Evolutionary conservation across 169 alveolate genomes (phyloP), one percentile per base, ranked within the genome.

Genomic region (Plasmodium billcollinsi): DNA sequence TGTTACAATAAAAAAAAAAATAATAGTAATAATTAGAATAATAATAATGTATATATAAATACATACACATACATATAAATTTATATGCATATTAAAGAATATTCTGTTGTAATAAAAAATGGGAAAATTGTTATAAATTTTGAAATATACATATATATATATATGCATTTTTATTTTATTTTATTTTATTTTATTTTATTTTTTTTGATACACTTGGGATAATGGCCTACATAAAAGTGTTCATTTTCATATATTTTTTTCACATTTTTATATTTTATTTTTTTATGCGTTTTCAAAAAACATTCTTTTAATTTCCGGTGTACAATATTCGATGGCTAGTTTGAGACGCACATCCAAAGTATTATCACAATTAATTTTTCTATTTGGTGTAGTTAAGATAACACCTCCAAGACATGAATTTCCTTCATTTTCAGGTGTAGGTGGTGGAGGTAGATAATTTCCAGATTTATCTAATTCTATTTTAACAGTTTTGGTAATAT

Each of bases 371-470:
- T 93, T 95, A 43, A 95, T 93, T 74, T 93, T 94, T 14, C 97
- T 95, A 59, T 95, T 95, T 52, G 88, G 92, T 21, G 93, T 93
- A 5, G 98, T 93, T 45, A 95, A 88, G 39, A 94, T 70, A 45
- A 93, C 93, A 5, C 97, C 97, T 21, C 86, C 93, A 54, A 86
- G 86, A 91, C 98, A 92, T 58, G 94, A 88, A 72, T 69, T 78
- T 54, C 95, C 90, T 33, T 78, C 67, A 62, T 92, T 78, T 47
- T 93, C 93, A 52, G 58, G 20, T 39, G 94, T 66, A 0, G 95
- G 86, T 11, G 97, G 96, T 6, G 97, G 96, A 0, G 97, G 96
- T 65, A 94, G 94, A 50, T 94, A 89, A 63, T 91, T 93, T 49
- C 90, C 90, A 0, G 89, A 80, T 29, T 92, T 95, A 74, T 97